phyloP scores from a whole-genome alignment of 2,329 filamentous ascomycete species.

The Penicillium aurantiogriseum region DNA sequence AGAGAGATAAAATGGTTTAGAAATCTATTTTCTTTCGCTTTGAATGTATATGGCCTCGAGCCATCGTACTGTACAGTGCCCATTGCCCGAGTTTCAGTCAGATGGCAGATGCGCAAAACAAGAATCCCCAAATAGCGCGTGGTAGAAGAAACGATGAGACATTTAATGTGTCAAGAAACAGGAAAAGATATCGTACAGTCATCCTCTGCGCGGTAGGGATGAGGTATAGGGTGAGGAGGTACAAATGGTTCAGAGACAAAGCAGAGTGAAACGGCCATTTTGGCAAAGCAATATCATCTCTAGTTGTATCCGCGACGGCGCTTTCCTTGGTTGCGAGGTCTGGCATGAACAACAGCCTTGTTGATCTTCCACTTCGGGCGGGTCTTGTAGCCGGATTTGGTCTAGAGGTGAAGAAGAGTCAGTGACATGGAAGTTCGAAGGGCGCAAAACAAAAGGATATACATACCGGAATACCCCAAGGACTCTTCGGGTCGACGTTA shows the following conservation, averaged over 20 bases:
- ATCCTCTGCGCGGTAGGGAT: conserved; percentile 13
- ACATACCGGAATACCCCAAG: conserved; percentile 93
- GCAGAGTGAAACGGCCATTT: conserved; percentile 10
- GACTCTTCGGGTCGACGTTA: conserved; percentile 90
- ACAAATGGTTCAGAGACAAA: conserved; percentile 9
- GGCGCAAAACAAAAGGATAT: conserved; percentile 6
- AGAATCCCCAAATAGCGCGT: conserved; percentile 8
- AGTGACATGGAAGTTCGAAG: conserved; percentile 4
- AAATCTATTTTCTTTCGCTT: conserved; percentile 15
- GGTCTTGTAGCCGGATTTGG: conserved; percentile 75
- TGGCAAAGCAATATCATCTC: conserved; percentile 7
- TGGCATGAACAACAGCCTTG: conserved; percentile 81
- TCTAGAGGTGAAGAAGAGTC: conserved; percentile 34
- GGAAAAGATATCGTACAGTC: conserved; percentile 25
- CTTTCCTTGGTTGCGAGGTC: conserved; percentile 88
- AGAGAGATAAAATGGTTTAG: background rate
- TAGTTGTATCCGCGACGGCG: conserved; percentile 66
- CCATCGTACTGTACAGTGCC: conserved; percentile 25
- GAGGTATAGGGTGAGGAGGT: conserved; percentile 22
- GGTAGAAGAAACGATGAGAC: conserved; percentile 11
- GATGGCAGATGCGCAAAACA: conserved; percentile 14
- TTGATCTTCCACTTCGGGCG: conserved; percentile 84
- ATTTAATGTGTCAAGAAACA: conserved; percentile 13
- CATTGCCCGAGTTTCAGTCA: conserved; percentile 16
- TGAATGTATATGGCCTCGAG: conserved; percentile 16